These are phyloP conservation scores for Penicillium concentricum DNA, from an alignment of 2,329 filamentous ascomycete genomes.

Conservation along the genomic window DNA sequence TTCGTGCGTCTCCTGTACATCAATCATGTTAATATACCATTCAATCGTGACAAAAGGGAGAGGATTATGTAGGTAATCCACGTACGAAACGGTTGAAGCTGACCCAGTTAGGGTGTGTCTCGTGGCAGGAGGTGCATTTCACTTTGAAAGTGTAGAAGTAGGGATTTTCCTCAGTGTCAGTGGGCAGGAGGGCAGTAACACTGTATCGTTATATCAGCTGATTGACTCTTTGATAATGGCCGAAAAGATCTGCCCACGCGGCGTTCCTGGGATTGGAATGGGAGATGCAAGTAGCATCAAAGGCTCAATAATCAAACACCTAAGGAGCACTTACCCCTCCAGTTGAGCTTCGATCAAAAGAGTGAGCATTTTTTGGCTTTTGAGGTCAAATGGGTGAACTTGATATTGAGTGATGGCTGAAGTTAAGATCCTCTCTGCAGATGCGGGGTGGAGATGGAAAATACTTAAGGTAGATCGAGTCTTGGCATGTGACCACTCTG, in stretches of 20 bases:
- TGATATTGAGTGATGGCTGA: constrained; percentile 1
- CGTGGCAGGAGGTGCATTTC: constrained; percentile 95
- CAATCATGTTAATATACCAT: neutral
- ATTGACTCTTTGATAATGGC: neutral
- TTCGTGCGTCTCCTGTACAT: constrained; percentile 74
- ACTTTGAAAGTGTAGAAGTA: constrained; percentile 99
- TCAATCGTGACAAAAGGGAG: neutral
- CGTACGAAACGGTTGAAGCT: constrained; percentile 84
- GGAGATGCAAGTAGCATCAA: constrained; percentile 1
- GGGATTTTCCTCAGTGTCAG: constrained; percentile 75
- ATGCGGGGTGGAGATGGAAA: constrained; percentile 28
- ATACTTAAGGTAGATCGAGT: constrained; percentile 13
- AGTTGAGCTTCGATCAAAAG: constrained; percentile 40
- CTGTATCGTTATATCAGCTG: constrained; percentile 48
- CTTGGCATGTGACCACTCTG: constrained; percentile 23
- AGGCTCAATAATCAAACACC: neutral
- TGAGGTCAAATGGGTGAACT: constrained; percentile 3
- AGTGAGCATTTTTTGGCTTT: constrained; percentile 37
- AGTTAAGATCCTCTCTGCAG: constrained; percentile 10
- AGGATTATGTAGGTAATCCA: constrained; percentile 8
- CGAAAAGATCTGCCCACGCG: neutral
- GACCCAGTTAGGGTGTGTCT: constrained; percentile 83
- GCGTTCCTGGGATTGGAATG: constrained; percentile 1
- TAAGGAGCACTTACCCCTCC: constrained; percentile 30
- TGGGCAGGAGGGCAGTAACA: constrained; percentile 83